Evolutionary conservation across 345 rosid genomes (phyloP).

Genomic region (Alliaria petiolata): DNA sequence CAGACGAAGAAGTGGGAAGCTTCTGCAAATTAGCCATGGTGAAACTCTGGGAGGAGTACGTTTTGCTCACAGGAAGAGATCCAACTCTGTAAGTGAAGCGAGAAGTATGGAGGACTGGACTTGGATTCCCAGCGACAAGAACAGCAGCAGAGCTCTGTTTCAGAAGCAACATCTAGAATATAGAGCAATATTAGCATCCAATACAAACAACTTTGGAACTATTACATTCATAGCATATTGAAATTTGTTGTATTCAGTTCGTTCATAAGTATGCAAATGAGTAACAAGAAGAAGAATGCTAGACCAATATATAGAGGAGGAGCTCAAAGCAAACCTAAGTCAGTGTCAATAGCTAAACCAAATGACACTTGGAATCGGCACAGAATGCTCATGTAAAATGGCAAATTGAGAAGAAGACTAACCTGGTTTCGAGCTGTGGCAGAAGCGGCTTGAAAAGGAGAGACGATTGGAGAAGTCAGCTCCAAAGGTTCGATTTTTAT

Average conservation of each 20-base stretch:
- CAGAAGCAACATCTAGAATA: slow-evolving; percentile 31
- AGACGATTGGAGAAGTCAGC: background rate
- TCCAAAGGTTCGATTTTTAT: slow-evolving; percentile 24
- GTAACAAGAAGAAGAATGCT: background rate
- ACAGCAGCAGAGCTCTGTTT: slow-evolving; percentile 25
- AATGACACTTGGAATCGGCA: background rate
- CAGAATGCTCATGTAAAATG: background rate
- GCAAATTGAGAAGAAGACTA: background rate
- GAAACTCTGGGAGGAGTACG: slow-evolving; percentile 1
- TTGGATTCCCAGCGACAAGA: slow-evolving; percentile 17
- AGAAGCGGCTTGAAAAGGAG: background rate
- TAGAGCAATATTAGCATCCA: background rate
- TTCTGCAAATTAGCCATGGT: slow-evolving; percentile 18
- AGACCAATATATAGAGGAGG: background rate
- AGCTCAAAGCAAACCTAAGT: background rate
- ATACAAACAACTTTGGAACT: background rate
- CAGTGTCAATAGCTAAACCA: background rate
- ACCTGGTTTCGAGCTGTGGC: slow-evolving; percentile 11
- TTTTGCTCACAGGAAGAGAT: slow-evolving; percentile 4
- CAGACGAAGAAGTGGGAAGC: slow-evolving; percentile 3
- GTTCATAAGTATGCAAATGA: background rate
- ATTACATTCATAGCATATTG: background rate
- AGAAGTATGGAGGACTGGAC: slow-evolving; percentile 6
- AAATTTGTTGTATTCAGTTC: background rate
- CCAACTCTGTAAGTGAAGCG: background rate